phyloP scores from a whole-genome alignment of 2,329 filamentous ascomycete genomes.

The Cladosporium austrohemisphaericum region DNA sequence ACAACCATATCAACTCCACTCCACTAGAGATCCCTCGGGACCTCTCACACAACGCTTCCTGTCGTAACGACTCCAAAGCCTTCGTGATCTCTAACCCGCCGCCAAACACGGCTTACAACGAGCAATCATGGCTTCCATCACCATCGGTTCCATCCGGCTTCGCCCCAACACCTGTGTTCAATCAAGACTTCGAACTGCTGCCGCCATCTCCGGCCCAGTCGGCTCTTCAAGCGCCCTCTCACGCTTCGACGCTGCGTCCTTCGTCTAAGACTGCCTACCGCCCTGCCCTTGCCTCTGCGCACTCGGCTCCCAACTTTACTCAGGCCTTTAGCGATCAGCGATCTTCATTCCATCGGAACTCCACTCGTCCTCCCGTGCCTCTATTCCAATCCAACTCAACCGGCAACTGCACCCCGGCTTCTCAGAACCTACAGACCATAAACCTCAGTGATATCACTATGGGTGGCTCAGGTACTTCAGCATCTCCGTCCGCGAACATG shows the following conservation, averaged over 20 bases:
- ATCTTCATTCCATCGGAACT: conserved; percentile 16
- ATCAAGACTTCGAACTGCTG: conserved; percentile 70
- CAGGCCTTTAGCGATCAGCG: conserved; percentile 22
- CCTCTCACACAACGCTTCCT: conserved; percentile 20
- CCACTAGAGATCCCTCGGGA: conserved; percentile 21
- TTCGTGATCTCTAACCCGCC: conserved; percentile 65
- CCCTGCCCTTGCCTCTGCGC: conserved; percentile 59
- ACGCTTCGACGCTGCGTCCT: conserved; percentile 52
- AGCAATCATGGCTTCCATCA: conserved; percentile 74
- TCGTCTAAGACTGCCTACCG: conserved; percentile 51
- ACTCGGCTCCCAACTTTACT: conserved; percentile 47
- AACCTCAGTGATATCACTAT: conserved; percentile 43
- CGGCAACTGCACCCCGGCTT: conserved; percentile 34
- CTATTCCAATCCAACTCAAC: conserved; percentile 56
- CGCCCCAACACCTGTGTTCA: conserved; percentile 47
- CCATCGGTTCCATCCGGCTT: conserved; percentile 49
- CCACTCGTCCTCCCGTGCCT: conserved; percentile 60
- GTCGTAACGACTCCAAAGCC: conserved; percentile 39
- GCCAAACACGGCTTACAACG: conserved; percentile 75
- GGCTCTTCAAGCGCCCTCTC: conserved; percentile 49
- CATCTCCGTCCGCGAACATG: conserved; percentile 20
- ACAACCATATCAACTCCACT: conserved; percentile 20
- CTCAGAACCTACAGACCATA: conserved; percentile 42
- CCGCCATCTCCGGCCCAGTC: conserved; percentile 36
- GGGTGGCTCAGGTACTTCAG: conserved; percentile 53